Evolutionary conservation across 2,329 filamentous ascomycete species (phyloP), one percentile per base, ranked within the genome.

Genomic region (Aureobasidium mangrovei): DNA sequence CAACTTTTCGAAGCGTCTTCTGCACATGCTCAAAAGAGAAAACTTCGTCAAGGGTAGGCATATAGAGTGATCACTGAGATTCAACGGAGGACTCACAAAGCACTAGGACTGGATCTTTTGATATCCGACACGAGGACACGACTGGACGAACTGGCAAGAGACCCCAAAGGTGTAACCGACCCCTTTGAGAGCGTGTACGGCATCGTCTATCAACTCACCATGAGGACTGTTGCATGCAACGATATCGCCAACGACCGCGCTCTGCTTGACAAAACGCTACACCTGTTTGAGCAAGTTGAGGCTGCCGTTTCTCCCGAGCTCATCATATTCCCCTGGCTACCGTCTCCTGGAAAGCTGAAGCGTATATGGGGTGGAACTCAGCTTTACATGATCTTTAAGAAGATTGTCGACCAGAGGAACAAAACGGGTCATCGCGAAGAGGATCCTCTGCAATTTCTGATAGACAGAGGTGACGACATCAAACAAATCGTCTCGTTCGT

Each of bases 161-260:
- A 67, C 32, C 60, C 65, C 4, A 60, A 59, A 6, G 67, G 67
- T 7, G 63, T 72, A 4, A 75, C 76, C 6, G 72, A 82, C 57
- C 78, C 79, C 0, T 81, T 82, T 60, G 71, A 79, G 35, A 70
- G 71, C 61, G 68, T 81, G 44, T 80, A 79, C 61, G 63, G 69
- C 4, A 67, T 79, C 53, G 70, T 82, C 1, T 82, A 77, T 63
- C 71, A 75, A 60, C 69, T 82, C n/a, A 82, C 77, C 3, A 79
- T 81, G 68, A 73, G 79, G 9, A 77, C 73, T 4, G 70, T 82
- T 1, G 79, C 76, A 5, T 72, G 72, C 49, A 68, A 74, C 32
- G 79, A 82, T 40, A 73, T 82, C 28, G 78, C 77, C 10, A 68
- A 77, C 2, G 67, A 77, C 47, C 69, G 70, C 0, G 58, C 58